phyloP scores from a whole-genome alignment of 139 green algal genomes.

The Deuterostichococcus epilithicus region DNA sequence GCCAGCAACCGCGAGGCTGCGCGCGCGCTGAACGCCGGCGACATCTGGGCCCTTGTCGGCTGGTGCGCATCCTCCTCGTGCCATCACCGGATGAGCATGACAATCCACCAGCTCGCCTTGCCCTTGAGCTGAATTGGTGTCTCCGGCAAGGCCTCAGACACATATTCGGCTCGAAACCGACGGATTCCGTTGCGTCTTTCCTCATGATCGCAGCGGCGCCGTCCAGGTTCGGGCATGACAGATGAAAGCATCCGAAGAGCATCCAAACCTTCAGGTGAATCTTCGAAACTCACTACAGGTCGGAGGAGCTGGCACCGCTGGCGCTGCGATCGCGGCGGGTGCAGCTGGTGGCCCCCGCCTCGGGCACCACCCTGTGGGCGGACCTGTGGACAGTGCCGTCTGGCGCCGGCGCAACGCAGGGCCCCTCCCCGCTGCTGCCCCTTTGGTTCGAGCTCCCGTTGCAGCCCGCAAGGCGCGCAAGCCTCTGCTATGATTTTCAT shows the following conservation, averaged over 20 bases:
- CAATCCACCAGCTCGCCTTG: neutral
- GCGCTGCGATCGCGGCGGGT: conserved; percentile 38
- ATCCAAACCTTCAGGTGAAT: too few relatives aligned
- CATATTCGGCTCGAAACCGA: too few relatives aligned
- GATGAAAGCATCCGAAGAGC: too few relatives aligned
- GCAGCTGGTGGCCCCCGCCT: conserved; percentile 51
- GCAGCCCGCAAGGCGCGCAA: too few relatives aligned
- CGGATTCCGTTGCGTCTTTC: too few relatives aligned
- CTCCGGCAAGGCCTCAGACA: too few relatives aligned
- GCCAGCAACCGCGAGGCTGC: conserved; percentile 65
- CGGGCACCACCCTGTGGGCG: conserved; percentile 69
- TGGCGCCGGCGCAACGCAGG: conserved; percentile 28
- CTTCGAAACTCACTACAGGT: neutral
- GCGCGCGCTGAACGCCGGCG: conserved; percentile 57
- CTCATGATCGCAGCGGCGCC: too few relatives aligned
- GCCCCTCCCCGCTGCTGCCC: conserved; percentile 63
- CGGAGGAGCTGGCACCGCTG: conserved; percentile 46
- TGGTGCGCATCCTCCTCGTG: conserved; percentile 9
- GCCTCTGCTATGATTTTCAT: too few relatives aligned
- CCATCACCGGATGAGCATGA: neutral
- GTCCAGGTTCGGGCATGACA: too few relatives aligned
- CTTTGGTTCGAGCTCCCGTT: neutral
- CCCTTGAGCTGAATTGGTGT: too few relatives aligned
- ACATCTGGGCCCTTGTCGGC: conserved; percentile 75
- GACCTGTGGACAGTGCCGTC: conserved; percentile 69